Evolutionary conservation across 495 filamentous ascomycete genomes (phyloP).

Genomic region (Aspergillus diversus): DNA sequence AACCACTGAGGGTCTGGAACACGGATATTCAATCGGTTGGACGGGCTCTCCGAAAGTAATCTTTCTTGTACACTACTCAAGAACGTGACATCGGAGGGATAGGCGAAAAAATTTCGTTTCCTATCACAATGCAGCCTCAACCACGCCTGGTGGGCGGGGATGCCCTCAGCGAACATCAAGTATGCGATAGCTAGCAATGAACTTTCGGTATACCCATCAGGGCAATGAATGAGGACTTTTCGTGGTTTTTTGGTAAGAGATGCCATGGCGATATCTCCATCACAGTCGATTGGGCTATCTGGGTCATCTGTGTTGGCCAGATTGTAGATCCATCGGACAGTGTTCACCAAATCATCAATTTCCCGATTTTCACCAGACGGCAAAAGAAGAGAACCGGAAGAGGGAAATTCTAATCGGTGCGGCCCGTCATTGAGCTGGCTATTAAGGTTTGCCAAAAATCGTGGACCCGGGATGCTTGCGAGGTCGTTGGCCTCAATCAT

Average conservation of each 20-base stretch:
- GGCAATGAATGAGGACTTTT: conserved; percentile 86
- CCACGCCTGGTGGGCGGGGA: conserved; percentile 83
- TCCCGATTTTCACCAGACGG: conserved; percentile 79
- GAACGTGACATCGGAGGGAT: conserved; percentile 83
- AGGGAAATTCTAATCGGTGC: conserved; percentile 81
- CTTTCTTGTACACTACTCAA: conserved; percentile 74
- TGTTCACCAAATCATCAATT: conserved; percentile 79
- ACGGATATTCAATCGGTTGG: conserved; percentile 29
- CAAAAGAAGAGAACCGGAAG: conserved; percentile 84
- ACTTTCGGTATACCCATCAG: conserved; percentile 95
- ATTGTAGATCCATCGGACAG: conserved; percentile 86
- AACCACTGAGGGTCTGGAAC: conserved; percentile 75
- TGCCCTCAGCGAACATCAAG: conserved; percentile 83
- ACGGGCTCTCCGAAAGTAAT: conserved; percentile 61
- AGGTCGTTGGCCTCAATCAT: conserved; percentile 86
- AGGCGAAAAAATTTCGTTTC: conserved; percentile 93
- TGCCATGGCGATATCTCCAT: conserved; percentile 61
- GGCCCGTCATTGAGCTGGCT: conserved; percentile 58
- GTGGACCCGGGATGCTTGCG: conserved; percentile 64
- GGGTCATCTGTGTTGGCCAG: conserved; percentile 62
- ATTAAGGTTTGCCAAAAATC: conserved; percentile 60
- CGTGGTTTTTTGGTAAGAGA: conserved; percentile 44
- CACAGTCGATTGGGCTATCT: conserved; percentile 50
- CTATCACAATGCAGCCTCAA: conserved; percentile 78
- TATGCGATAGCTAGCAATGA: conserved; percentile 87